Conservation (phyloP, 306 rosid species). For the Prunus mume region DNA sequence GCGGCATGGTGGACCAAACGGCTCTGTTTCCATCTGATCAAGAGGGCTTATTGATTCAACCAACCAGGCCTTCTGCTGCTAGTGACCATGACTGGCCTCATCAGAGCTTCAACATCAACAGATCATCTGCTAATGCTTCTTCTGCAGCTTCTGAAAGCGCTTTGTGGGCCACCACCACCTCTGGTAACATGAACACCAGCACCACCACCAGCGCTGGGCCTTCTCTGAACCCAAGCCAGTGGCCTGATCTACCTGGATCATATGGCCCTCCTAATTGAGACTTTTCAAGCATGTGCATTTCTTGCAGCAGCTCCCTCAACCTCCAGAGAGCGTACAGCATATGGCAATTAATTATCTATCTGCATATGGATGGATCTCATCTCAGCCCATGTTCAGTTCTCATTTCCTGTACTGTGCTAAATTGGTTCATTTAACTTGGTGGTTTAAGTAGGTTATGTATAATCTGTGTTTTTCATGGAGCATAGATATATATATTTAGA, state of each 20-base stretch:
- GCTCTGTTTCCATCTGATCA: constrained; percentile 9
- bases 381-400: not conserved
- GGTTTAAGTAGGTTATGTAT: constrained; percentile 7
- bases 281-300: not conserved
- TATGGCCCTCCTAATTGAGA: constrained; percentile 38
- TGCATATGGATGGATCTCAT: constrained; percentile 7
- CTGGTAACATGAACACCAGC: not conserved
- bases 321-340: no score
- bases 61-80: constrained; percentile 8
- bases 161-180: constrained; percentile 38
- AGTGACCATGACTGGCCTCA: constrained; percentile 33
- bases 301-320: not conserved
- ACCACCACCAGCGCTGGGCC: constrained; percentile 17
- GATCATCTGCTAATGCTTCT: not conserved
- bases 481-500: constrained; percentile 1
- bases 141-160: constrained; percentile 17
- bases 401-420: constrained; percentile 5
- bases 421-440: constrained; percentile 7
- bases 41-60: constrained; percentile 23
- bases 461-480: constrained; percentile 8
- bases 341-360: not conserved
- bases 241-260: constrained; percentile 38
- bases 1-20: constrained; percentile 7
- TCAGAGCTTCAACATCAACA: constrained; percentile 28
- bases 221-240: constrained; percentile 30